Evolutionary conservation across 1,284 basidiomycete species (phyloP).

Genomic region (Athelia psychrophila): DNA sequence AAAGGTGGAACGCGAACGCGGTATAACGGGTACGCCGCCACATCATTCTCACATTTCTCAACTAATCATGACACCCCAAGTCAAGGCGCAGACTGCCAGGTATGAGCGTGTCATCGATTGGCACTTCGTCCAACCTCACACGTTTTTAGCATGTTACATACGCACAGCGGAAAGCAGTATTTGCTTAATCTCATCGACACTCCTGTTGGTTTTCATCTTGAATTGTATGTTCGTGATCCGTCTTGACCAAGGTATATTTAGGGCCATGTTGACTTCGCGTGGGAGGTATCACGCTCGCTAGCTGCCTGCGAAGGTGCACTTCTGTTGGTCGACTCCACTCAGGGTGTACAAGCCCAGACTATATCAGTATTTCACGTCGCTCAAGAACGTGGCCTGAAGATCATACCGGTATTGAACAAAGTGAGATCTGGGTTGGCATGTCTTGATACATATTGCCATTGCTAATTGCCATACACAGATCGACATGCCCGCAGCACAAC

Average conservation of each 20-base stretch:
- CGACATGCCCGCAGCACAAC: conserved; percentile 85
- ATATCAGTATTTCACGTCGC: conserved; percentile 94
- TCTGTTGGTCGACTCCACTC: conserved; percentile 91
- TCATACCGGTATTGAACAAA: conserved; percentile 96
- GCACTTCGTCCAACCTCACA: not conserved
- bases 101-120: conserved; percentile 20
- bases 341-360: conserved; percentile 97
- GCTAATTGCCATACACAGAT: conserved; percentile 56
- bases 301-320: conserved; percentile 94
- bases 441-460: conserved; percentile 1
- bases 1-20: conserved; percentile 94
- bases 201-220: conserved; percentile 51
- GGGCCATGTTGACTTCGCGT: conserved; percentile 96
- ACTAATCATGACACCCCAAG: conserved; percentile 28
- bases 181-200: conserved; percentile 98
- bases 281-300: conserved; percentile 93
- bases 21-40: conserved; percentile 80
- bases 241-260: conserved; percentile 20
- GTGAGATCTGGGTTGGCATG: conserved; percentile 31
- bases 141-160: conserved; percentile 75
- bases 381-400: conserved; percentile 75
- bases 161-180: conserved; percentile 51
- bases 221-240: not conserved
- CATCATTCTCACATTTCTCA: not conserved
- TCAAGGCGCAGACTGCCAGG: conserved; percentile 93